phyloP scores from a whole-genome alignment of 495 filamentous ascomycete genomes.

The Jackrogersella minutella region DNA sequence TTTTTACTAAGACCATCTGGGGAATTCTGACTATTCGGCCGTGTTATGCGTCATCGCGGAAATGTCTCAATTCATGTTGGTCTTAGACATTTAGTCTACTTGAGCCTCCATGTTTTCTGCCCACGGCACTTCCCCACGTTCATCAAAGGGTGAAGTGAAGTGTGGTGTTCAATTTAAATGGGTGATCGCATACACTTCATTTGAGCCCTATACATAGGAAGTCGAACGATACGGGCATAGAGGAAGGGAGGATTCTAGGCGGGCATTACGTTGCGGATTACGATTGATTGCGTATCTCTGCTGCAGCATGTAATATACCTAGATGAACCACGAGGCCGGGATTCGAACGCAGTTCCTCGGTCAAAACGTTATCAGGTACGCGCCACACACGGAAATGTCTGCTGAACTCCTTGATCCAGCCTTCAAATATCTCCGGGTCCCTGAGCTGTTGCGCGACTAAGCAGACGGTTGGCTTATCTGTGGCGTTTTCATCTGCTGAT shows the following conservation, averaged over 20 bases:
- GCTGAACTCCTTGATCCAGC: constrained; percentile 75
- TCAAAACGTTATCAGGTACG: constrained; percentile 66
- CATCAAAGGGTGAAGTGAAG: not conserved
- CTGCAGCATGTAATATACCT: constrained; percentile 59
- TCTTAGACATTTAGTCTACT: not conserved
- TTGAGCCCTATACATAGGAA: not conserved
- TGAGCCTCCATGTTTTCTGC: not conserved
- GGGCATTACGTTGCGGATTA: constrained; percentile 19
- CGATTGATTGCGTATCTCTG: constrained; percentile 21
- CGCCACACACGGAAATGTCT: constrained; percentile 76
- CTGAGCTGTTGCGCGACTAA: constrained; percentile 88
- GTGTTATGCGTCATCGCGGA: not conserved
- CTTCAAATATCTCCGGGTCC: constrained; percentile 82
- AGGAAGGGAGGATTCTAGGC: not conserved
- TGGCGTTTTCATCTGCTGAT: constrained; percentile 25
- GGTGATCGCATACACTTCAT: not conserved
- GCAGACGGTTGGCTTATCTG: constrained; percentile 53
- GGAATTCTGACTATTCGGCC: not conserved
- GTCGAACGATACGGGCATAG: constrained; percentile 3
- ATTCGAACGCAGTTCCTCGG: constrained; percentile 61
- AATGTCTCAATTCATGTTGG: not conserved
- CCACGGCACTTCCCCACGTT: not conserved
- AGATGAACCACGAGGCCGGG: constrained; percentile 73
- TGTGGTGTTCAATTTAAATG: not conserved
- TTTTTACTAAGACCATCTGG: not conserved